Conservation (phyloP, 192 early-diverging fungal genomes). For the Coemansia sp. region DNA sequence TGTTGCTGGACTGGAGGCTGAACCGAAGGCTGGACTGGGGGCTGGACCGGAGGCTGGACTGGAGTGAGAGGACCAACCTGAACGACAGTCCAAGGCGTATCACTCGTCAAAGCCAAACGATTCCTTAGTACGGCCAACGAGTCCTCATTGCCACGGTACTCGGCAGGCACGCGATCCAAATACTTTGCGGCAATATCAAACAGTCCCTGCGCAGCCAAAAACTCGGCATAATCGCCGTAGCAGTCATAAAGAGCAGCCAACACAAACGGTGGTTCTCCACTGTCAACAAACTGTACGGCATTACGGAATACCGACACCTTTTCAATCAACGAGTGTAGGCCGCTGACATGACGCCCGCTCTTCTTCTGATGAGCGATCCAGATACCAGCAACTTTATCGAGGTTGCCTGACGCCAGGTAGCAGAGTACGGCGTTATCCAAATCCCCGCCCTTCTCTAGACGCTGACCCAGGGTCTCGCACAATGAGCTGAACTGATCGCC, state of each 20-base stretch:
- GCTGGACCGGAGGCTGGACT: constrained; percentile 12
- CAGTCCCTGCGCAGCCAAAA: constrained; percentile 78
- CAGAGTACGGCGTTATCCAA: constrained; percentile 56
- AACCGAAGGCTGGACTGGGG: constrained; percentile 20
- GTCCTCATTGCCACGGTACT: constrained; percentile 56
- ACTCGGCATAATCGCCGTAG: constrained; percentile 86
- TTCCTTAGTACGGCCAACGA: constrained; percentile 74
- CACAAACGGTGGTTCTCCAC: constrained; percentile 23
- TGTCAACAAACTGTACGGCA: constrained; percentile 90
- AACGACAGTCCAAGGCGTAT: constrained; percentile 47
- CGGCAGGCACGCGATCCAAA: constrained; percentile 75
- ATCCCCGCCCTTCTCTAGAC: constrained; percentile 53
- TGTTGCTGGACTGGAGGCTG: constrained; percentile 23
- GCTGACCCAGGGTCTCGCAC: constrained; percentile 69
- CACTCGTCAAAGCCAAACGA: constrained; percentile 57
- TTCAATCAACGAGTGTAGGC: constrained; percentile 81
- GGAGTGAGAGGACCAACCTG: constrained; percentile 15
- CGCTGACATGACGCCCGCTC: constrained; percentile 13
- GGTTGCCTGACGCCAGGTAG: constrained; percentile 59
- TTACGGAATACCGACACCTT: constrained; percentile 93
- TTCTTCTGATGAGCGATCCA: constrained; percentile 66
- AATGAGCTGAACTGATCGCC: constrained; percentile 80
- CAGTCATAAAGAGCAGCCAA: constrained; percentile 79
- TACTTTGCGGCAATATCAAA: constrained; percentile 75
- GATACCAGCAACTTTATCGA: constrained; percentile 77